These are phyloP conservation scores for Aspergillus sclerotiicarbonarius DNA, from an alignment of 495 filamentous ascomycete genomes.

Conservation along the genomic window DNA sequence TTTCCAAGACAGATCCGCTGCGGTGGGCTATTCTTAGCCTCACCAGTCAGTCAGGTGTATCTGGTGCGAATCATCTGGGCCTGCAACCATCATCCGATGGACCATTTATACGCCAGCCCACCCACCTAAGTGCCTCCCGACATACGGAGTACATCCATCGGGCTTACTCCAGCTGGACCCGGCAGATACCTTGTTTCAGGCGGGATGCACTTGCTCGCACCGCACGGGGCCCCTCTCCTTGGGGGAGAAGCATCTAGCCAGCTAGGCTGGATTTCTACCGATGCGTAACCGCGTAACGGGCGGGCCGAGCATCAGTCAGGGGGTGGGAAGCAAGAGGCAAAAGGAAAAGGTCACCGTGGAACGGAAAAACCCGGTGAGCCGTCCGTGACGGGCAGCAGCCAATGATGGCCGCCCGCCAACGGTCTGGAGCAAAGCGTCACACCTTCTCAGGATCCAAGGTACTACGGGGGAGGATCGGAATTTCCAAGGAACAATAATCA, in stretches of 20 bases:
- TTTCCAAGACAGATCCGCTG: background rate
- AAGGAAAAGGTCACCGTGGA: slow-evolving; percentile 1
- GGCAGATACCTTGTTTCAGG: background rate
- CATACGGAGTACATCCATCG: background rate
- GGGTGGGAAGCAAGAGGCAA: background rate
- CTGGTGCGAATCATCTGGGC: background rate
- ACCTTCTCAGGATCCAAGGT: background rate
- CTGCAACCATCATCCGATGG: background rate
- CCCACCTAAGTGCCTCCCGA: background rate
- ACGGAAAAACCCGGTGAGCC: slow-evolving; percentile 3
- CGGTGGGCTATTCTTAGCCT: background rate
- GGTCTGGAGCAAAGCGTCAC: slow-evolving; percentile 5
- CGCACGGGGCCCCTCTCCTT: no score
- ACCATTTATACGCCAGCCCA: background rate
- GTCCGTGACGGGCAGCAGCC: background rate
- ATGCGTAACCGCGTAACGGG: slow-evolving; percentile 1
- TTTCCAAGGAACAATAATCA: background rate
- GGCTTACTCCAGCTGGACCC: no score
- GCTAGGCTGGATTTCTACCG: background rate
- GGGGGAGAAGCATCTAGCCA: no score
- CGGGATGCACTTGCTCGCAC: background rate
- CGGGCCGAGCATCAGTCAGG: background rate
- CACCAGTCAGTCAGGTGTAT: background rate
- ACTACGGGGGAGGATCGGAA: background rate
- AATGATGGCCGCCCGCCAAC: background rate